phyloP scores from a whole-genome alignment of 257 asterid species.

The Paulownia fortunei region DNA sequence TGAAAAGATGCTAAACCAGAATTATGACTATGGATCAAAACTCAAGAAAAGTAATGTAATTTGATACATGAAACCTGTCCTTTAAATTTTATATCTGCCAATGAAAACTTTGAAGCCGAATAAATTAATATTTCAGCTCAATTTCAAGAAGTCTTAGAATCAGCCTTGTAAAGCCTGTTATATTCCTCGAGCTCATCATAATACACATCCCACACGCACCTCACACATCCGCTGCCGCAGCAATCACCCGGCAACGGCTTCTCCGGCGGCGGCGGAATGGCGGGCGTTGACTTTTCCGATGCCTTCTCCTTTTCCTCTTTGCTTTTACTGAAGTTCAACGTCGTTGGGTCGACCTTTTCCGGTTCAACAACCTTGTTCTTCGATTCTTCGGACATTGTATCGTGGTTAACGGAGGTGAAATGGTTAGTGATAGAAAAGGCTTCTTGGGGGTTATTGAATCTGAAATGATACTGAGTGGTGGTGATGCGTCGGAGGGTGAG shows the following conservation, averaged over 20 bases:
- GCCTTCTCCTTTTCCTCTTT: conserved; percentile 37
- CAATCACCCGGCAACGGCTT: conserved; percentile 85
- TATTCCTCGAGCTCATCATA: conserved; percentile 82
- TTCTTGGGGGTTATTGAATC: conserved; percentile 32
- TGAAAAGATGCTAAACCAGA: neutral
- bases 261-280: conserved; percentile 73
- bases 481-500: conserved; percentile 44
- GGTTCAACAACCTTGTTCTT: conserved; percentile 20
- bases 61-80: conserved; percentile 19
- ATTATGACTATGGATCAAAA: neutral
- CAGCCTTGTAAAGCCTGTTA: conserved; percentile 46
- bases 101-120: too few species aligned
- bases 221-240: conserved; percentile 83
- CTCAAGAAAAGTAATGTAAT: neutral
- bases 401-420: conserved; percentile 19
- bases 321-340: conserved; percentile 12
- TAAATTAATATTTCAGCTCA: neutral
- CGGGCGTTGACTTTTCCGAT: conserved; percentile 41
- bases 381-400: conserved; percentile 49
- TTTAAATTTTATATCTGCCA: too few species aligned
- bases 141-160: conserved; percentile 23
- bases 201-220: conserved; percentile 82
- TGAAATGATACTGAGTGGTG: conserved; percentile 2
- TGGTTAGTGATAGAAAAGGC: conserved; percentile 17
- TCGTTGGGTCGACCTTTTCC: neutral